Percentiles rank a stretch among this genome's conserved stretches.
These are phyloP conservation scores for Paragyromitra xinjiangensis DNA, from an alignment of 495 filamentous ascomycete species.

Conservation along the genomic window DNA sequence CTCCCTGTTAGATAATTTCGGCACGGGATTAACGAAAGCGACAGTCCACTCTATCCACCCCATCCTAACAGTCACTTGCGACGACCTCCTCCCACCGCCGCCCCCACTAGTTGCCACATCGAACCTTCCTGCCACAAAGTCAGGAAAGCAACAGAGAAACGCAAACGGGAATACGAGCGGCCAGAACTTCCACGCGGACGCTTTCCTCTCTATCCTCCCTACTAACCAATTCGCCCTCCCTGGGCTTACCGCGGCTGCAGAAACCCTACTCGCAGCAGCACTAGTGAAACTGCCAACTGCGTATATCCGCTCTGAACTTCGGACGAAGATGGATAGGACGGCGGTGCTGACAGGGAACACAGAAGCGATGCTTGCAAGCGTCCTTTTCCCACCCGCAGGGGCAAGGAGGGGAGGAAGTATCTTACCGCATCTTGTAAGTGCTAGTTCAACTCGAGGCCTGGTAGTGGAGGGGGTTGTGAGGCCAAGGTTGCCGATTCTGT, in stretches of 20 bases:
- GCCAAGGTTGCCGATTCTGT: conserved; percentile 55
- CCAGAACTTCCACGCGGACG: conserved; percentile 51
- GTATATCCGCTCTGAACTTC: conserved; percentile 44
- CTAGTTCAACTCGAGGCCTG: conserved; percentile 19
- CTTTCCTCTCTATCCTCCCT: conserved; percentile 39
- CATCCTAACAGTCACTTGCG: conserved; percentile 36
- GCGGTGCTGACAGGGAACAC: conserved; percentile 52
- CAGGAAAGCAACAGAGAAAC: conserved; percentile 38
- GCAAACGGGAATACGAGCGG: conserved; percentile 3
- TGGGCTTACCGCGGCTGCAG: conserved; percentile 33
- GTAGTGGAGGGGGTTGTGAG: conserved; percentile 50
- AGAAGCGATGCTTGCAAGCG: conserved; percentile 54
- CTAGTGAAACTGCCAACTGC: conserved; percentile 42
- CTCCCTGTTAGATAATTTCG: conserved; percentile 50
- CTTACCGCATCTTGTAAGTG: conserved; percentile 51
- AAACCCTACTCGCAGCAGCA: conserved; percentile 40
- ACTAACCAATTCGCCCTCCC: conserved; percentile 8
- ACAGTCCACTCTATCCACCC: conserved; percentile 34
- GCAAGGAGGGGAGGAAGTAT: conserved; percentile 43
- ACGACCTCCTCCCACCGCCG: conserved; percentile 48
- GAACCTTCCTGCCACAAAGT: not conserved
- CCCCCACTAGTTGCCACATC: conserved; percentile 13
- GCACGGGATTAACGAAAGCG: conserved; percentile 29
- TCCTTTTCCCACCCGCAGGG: conserved; percentile 50
- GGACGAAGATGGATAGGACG: conserved; percentile 54